Evolutionary conservation across 2,329 filamentous ascomycete species (phyloP).

Genomic region (Sordariomycetes sp.): DNA sequence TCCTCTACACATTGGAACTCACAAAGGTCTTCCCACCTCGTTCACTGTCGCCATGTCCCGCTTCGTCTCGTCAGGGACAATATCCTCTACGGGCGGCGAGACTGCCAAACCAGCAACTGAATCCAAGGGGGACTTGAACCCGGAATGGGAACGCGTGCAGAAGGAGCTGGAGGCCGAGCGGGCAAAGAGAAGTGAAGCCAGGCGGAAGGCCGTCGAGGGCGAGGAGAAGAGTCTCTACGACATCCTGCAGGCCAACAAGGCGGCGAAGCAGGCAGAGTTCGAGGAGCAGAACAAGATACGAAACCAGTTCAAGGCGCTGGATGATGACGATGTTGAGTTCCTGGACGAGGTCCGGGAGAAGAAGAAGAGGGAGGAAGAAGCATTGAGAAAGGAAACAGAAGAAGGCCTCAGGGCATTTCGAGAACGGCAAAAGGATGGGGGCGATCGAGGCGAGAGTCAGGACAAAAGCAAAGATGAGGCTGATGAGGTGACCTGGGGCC

Average conservation of each 20-base stretch:
- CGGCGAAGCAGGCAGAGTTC: slow-evolving; percentile 74
- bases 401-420: slow-evolving; percentile 48
- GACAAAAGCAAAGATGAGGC: slow-evolving; percentile 8
- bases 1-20: slow-evolving; percentile 5
- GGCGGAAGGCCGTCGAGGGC: slow-evolving; percentile 28
- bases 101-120: background rate
- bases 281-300: slow-evolving; percentile 63
- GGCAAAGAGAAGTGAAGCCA: slow-evolving; percentile 40
- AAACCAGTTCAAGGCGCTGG: slow-evolving; percentile 69
- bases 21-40: too few species aligned
- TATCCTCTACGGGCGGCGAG: background rate
- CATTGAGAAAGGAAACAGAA: slow-evolving; percentile 44
- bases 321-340: slow-evolving; percentile 74
- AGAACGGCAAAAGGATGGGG: slow-evolving; percentile 31
- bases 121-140: slow-evolving; percentile 14
- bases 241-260: slow-evolving; percentile 74
- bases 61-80: background rate
- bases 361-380: slow-evolving; percentile 43
- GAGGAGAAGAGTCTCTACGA: slow-evolving; percentile 61
- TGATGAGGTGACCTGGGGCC: slow-evolving; percentile 21
- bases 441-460: slow-evolving; percentile 9
- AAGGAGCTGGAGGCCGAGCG: slow-evolving; percentile 54
- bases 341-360: slow-evolving; percentile 49
- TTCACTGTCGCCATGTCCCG: background rate
- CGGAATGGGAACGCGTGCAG: slow-evolving; percentile 58